Conservation (phyloP, 2,329 filamentous ascomycete genomes). For the Escovopsis sp. region DNA sequence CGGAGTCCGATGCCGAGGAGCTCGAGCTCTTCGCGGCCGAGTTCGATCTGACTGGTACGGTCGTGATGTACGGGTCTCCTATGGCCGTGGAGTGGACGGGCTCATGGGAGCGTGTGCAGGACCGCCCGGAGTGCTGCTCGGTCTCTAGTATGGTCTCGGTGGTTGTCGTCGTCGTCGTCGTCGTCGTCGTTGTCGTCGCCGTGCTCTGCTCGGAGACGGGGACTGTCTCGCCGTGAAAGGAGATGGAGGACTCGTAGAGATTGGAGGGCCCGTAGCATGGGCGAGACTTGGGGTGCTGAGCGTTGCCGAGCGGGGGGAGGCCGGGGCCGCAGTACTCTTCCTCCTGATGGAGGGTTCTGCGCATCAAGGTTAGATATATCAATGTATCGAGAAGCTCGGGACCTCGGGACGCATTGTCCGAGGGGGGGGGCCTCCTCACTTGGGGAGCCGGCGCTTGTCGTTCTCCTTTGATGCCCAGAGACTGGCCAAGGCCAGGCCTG, state of each 20-base stretch:
- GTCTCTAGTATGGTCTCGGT: background rate
- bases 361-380: background rate
- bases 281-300: background rate
- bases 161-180: background rate
- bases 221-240: background rate
- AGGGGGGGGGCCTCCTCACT: background rate
- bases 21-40: background rate
- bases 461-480: background rate
- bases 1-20: background rate
- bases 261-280: background rate
- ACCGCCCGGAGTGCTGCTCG: no score
- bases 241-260: background rate
- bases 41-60: no score
- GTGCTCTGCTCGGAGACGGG: background rate
- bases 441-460: background rate
- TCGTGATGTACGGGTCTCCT: no score
- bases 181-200: background rate
- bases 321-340: background rate
- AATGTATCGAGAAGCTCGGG: background rate
- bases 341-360: background rate
- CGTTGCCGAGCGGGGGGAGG: no score
- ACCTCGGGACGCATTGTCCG: background rate
- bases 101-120: no score
- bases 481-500: background rate
- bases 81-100: no score